These are phyloP conservation scores for Tulasnella sp. DNA, from an alignment of 768 basidiomycete genomes.

Conservation along the genomic window DNA sequence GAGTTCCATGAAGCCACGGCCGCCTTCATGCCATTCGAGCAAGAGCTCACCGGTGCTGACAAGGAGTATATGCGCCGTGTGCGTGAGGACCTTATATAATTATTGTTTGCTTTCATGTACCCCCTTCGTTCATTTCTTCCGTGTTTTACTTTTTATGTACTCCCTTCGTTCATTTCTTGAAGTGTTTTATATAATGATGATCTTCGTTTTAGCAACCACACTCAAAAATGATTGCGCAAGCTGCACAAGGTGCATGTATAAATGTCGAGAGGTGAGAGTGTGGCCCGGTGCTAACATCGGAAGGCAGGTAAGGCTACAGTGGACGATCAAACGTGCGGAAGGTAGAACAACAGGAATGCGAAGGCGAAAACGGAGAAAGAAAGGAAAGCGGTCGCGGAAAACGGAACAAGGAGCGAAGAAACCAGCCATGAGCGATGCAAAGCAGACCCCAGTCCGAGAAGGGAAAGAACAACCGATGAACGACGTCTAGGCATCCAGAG, in stretches of 20 bases:
- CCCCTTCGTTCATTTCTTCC: too few relatives aligned
- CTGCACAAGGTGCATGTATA: neutral
- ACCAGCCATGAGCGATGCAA: constrained; percentile 14
- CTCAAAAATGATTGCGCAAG: neutral
- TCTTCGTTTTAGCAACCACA: neutral
- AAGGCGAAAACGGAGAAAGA: neutral
- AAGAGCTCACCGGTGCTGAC: constrained; percentile 16
- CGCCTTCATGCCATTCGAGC: constrained; percentile 25
- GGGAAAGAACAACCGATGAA: constrained; percentile 8
- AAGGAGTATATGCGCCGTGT: constrained; percentile 11
- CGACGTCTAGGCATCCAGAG: constrained; percentile 11
- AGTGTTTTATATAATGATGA: neutral
- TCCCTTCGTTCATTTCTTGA: neutral
- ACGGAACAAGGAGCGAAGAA: constrained; percentile 18
- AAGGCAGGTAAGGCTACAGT: constrained; percentile 21
- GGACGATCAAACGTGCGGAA: constrained; percentile 3
- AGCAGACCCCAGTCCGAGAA: constrained; percentile 19
- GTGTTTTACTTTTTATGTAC: neutral
- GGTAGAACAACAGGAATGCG: neutral
- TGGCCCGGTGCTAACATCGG: constrained; percentile 17
- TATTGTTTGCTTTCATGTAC: neutral
- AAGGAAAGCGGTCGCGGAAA: constrained; percentile 10
- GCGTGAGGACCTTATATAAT: neutral
- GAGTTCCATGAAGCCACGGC: constrained; percentile 11
- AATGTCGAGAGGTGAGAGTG: constrained; percentile 12